Evolutionary conservation across 345 rosid genomes (phyloP), one percentile per base, ranked within the genome.

Genomic region (Excoecaria cochinchinensis): DNA sequence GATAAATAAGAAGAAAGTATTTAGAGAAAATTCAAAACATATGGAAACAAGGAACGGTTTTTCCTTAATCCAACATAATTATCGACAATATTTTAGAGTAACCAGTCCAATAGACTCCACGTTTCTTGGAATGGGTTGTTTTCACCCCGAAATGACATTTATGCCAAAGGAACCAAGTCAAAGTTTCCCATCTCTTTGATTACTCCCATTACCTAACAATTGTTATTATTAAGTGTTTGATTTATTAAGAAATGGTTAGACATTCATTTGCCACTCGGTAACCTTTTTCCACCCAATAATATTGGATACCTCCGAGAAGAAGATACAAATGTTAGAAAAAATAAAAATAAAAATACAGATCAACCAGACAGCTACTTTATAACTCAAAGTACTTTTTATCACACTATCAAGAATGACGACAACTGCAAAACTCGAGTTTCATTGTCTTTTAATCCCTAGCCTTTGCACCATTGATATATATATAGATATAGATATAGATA

Each of bases 371-470:
- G 9, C 55, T 42, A 13, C 4, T 21, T 40, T 3, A 44, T 57
- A 25, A 21, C 74, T 31, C 31, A 31, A 31, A 57, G 67, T 64
- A 77, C 78, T 68, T 58, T 57, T 31, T 50, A 69, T 15, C 47
- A 17, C 62, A 74, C 47, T 60, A 67, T 0, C 9, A 21, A 51
- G 38, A 63, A 40, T 58, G 38, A 73, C 65, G 59, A 78, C 71
- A 73, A 72, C 79, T 83, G 77, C 84, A 77, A 81, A 81, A 81
- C 83, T 83, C 78, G 4, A 67, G 62, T 53, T 78, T 36, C 72
- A 73, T 63, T 24, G 56, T 59, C 67, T 72, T 50, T 16, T 14
- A 69, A 47, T 53, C 48, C 59, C 77, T 63, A 63, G 15, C 58
- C 72, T 75, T 74, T 80, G 58, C 69, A 56, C 61, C 77, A 67